phyloP scores from a whole-genome alignment of 148 eudicot species.

The Simmondsia chinensis region DNA sequence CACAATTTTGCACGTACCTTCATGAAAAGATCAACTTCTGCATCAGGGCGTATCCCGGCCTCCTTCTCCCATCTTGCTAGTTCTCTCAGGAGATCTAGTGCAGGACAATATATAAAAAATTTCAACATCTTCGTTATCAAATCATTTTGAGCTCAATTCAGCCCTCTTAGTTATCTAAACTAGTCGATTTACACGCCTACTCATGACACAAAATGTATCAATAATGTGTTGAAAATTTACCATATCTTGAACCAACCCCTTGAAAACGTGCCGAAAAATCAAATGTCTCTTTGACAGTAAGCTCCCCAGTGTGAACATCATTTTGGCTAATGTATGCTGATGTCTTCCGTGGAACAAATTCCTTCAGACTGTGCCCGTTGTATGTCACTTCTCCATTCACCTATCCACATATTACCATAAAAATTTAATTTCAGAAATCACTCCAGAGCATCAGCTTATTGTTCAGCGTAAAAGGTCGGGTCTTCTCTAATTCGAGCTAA shows the following conservation, averaged over 20 bases:
- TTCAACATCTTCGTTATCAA: no score
- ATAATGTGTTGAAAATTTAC: conserved; percentile 25
- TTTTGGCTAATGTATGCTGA: conserved; percentile 95
- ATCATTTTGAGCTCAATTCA: no score
- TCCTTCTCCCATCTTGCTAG: conserved; percentile 70
- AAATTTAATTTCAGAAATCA: no score
- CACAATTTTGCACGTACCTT: no score
- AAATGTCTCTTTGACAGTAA: conserved; percentile 94
- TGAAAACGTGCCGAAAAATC: conserved; percentile 94
- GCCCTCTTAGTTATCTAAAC: no score
- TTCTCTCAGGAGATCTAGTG: conserved; percentile 60
- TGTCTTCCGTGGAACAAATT: conserved; percentile 82
- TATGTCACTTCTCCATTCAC: conserved; percentile 65
- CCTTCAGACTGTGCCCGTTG: conserved; percentile 66
- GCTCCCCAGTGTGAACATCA: conserved; percentile 86
- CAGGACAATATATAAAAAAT: no score
- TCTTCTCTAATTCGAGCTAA: no score
- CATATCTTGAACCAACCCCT: conserved; percentile 83
- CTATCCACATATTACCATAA: no score
- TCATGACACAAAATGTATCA: no score
- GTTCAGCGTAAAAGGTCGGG: no score
- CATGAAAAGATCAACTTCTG: conserved; percentile 93
- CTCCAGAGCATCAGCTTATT: no score
- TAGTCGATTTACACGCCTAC: no score
- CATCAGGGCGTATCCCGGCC: conserved; percentile 72